Evolutionary conservation across 2,329 filamentous ascomycete species (phyloP), one percentile per base, ranked within the genome.

Genomic region (Stachybotrys elegans): DNA sequence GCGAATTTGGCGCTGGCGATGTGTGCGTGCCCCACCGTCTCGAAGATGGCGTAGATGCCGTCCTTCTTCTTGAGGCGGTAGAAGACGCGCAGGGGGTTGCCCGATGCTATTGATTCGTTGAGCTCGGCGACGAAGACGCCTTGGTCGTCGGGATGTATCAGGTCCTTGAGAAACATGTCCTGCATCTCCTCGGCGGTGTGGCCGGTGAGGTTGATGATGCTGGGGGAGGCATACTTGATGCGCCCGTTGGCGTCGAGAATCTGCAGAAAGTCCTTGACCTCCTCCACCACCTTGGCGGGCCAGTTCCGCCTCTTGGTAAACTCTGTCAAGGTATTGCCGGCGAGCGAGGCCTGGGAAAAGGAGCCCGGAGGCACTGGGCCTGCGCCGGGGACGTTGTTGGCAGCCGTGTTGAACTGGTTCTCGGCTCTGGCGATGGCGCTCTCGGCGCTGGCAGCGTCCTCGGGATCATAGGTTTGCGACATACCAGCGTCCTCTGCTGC

Each of bases 21-120:
- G 67, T 97, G 92, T 12, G 90, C 87, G 60, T 96, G 92, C 40
- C 92, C 92, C 53, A 92, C 83, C n/a, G 88, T 84, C 67, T 97
- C 92, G 59, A 97, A 88, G 44, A 96, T 88, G 50, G 76, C 74
- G 60, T 85, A 94, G 3, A 73, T 74, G 19, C 80, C 83, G 58
- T 93, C 87, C 56, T 76, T 75, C 52, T 81, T 81, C 63, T 83
- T 87, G 58, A 96, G 82, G 40, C 92, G 83, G 62, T 94, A 93
- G 70, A 94, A 95, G 62, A 95, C 82, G 46, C 87, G 85, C 49
- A 96, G 67, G 5, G 82, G 73, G 53, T 86, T 84, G n/a, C 86
- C 88, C 7, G 81, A 86, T 3, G 88, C 83, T 50, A 95, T 92
- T 14, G 85, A 87, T 62, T 95, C 88, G 62, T 93, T 90, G 71